Conservation (phyloP, 306 rosid genomes). For the Quercus agrifolia region DNA sequence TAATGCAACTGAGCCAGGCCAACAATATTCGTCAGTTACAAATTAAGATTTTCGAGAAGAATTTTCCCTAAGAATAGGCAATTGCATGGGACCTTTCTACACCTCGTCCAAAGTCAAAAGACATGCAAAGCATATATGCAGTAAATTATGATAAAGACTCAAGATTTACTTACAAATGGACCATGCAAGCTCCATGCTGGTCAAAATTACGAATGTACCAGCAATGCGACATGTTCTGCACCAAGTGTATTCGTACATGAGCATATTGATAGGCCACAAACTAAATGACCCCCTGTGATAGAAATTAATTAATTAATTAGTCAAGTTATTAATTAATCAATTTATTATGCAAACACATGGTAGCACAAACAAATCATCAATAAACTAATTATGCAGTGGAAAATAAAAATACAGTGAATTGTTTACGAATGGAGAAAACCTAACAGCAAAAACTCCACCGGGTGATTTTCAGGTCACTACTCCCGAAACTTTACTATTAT, state of each 20-base stretch:
- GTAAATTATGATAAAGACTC: conserved; percentile 7
- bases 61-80: background rate
- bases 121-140: background rate
- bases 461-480: too few relatives aligned
- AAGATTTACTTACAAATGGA: conserved; percentile 64
- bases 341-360: too few relatives aligned
- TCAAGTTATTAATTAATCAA: too few relatives aligned
- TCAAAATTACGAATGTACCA: conserved; percentile 80
- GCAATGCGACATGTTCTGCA: conserved; percentile 80
- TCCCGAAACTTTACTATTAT: too few relatives aligned
- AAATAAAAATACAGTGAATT: too few relatives aligned
- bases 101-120: background rate
- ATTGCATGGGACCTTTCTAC: background rate
- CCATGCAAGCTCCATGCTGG: conserved; percentile 52
- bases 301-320: too few relatives aligned
- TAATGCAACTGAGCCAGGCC: background rate
- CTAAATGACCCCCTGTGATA: too few relatives aligned
- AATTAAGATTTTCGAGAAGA: too few relatives aligned
- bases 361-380: too few relatives aligned
- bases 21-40: background rate
- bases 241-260: background rate
- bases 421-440: too few relatives aligned
- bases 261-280: background rate
- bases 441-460: too few relatives aligned
- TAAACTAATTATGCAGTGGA: too few relatives aligned